Evolutionary conservation across 495 filamentous ascomycete species (phyloP).

Genomic region (Xylaria grammica): DNA sequence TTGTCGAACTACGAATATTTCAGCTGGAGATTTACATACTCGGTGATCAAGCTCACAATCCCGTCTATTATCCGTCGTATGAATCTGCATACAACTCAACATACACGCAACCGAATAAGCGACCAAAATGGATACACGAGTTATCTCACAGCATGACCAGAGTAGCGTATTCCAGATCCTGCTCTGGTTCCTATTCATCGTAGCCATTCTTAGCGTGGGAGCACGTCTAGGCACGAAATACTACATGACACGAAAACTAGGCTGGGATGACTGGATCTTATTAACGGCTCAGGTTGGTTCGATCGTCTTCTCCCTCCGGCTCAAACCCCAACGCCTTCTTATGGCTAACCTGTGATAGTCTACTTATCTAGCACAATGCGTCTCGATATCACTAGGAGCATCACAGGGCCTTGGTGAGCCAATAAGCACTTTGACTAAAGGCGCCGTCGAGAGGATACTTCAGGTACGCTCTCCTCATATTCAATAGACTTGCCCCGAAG

Average conservation of each 20-base stretch:
- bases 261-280: slow-evolving; percentile 31
- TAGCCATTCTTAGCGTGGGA: slow-evolving; percentile 25
- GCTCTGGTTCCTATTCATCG: slow-evolving; percentile 31
- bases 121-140: slow-evolving; percentile 4
- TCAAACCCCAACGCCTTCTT: not conserved
- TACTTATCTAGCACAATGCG: slow-evolving; percentile 26
- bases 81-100: not conserved
- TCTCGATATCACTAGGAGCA: slow-evolving; percentile 33
- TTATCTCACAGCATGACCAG: slow-evolving; percentile 3
- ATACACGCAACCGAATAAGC: slow-evolving; percentile 4
- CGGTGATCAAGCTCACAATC: not conserved
- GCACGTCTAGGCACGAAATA: slow-evolving; percentile 32
- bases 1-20: not conserved
- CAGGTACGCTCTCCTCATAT: slow-evolving; percentile 6
- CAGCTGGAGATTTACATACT: slow-evolving; percentile 7
- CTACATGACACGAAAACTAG: slow-evolving; percentile 28
- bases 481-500: not conserved
- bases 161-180: slow-evolving; percentile 24
- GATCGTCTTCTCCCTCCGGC: not conserved
- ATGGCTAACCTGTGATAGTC: not conserved
- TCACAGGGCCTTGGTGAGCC: slow-evolving; percentile 34
- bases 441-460: slow-evolving; percentile 21
- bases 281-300: slow-evolving; percentile 29
- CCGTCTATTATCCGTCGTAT: not conserved
- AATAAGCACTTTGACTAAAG: slow-evolving; percentile 18